Conservation (phyloP, 1,284 basidiomycete genomes). For the Heliocybe sulcata region DNA sequence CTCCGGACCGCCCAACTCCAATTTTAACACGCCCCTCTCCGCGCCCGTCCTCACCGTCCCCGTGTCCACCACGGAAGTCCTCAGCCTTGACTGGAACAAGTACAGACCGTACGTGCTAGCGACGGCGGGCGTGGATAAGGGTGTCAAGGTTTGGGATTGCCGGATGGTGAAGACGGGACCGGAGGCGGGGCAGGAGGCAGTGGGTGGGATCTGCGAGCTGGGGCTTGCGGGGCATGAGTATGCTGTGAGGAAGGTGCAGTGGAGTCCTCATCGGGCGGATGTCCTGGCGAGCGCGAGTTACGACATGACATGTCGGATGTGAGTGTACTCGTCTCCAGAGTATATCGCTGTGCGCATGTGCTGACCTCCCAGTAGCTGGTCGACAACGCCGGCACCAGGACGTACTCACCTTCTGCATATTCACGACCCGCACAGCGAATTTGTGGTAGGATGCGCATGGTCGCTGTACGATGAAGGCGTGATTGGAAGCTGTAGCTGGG, state of each 20-base stretch:
- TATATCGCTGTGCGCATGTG: constrained; percentile 3
- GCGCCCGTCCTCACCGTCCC: constrained; percentile 65
- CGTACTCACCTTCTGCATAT: constrained; percentile 56
- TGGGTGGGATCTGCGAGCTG: constrained; percentile 63
- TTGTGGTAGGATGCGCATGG: constrained; percentile 91
- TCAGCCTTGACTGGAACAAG: constrained; percentile 91
- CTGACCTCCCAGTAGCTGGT: constrained; percentile 43
- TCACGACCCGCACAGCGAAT: constrained; percentile 89
- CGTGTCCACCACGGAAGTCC: constrained; percentile 63
- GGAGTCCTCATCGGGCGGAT: constrained; percentile 70
- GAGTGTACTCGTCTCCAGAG: constrained; percentile 26
- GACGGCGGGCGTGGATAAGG: constrained; percentile 76
- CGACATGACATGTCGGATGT: constrained; percentile 95
- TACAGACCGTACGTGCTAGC: constrained; percentile 77
- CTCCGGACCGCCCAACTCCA: constrained; percentile 25
- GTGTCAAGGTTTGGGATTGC: constrained; percentile 80
- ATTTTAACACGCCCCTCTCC: constrained; percentile 55
- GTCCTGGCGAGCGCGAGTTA: constrained; percentile 83
- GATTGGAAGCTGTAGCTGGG: constrained; percentile 88
- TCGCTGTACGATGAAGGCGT: constrained; percentile 81
- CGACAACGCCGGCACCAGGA: constrained; percentile 43
- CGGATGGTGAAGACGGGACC: constrained; percentile 60
- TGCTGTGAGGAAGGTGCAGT: constrained; percentile 74
- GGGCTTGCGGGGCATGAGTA: constrained; percentile 76
- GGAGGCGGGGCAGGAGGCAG: constrained; percentile 33